Percentiles rank a stretch among this genome's conserved stretches.
These are phyloP conservation scores for Cryptosporidium tyzzeri DNA, from an alignment of 169 alveolate genomes.

Conservation along the genomic window DNA sequence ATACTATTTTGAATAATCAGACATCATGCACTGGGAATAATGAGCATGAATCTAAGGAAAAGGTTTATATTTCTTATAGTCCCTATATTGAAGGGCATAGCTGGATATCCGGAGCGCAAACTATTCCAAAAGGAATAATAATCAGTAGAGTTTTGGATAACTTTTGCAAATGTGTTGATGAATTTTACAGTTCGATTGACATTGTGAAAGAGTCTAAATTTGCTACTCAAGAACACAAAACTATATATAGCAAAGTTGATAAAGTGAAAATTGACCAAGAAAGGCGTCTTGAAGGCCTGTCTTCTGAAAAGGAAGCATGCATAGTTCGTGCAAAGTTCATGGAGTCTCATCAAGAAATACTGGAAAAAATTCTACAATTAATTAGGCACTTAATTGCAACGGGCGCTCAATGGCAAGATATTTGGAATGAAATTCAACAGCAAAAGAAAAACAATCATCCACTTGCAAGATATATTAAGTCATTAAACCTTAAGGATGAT, in stretches of 20 bases:
- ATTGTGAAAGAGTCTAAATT: conserved; percentile 43
- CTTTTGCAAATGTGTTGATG: conserved; percentile 72
- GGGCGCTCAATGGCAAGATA: conserved; percentile 93
- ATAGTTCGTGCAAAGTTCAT: conserved; percentile 83
- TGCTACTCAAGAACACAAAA: conserved; percentile 42
- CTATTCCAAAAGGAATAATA: conserved; percentile 59
- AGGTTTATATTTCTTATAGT: conserved; percentile 36
- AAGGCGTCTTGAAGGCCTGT: conserved; percentile 85
- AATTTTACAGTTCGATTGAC: conserved; percentile 69
- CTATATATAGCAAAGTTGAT: conserved; percentile 82
- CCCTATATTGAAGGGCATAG: conserved; percentile 52
- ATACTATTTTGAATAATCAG: neutral
- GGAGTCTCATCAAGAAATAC: conserved; percentile 85
- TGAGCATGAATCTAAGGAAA: neutral
- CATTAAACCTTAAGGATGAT: conserved; percentile 83
- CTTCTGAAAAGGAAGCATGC: conserved; percentile 84
- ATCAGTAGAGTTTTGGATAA: conserved; percentile 11
- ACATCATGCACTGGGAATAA: neutral
- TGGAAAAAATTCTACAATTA: conserved; percentile 84
- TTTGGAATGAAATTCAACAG: conserved; percentile 88
- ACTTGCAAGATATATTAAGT: conserved; percentile 86
- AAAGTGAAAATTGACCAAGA: conserved; percentile 91
- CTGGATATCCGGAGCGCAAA: conserved; percentile 53
- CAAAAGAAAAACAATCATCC: conserved; percentile 90
- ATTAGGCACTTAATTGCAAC: conserved; percentile 83